Evolutionary conservation across 345 rosid genomes (phyloP), one percentile per base, ranked within the genome.

Genomic region (Sisymbrium irio): DNA sequence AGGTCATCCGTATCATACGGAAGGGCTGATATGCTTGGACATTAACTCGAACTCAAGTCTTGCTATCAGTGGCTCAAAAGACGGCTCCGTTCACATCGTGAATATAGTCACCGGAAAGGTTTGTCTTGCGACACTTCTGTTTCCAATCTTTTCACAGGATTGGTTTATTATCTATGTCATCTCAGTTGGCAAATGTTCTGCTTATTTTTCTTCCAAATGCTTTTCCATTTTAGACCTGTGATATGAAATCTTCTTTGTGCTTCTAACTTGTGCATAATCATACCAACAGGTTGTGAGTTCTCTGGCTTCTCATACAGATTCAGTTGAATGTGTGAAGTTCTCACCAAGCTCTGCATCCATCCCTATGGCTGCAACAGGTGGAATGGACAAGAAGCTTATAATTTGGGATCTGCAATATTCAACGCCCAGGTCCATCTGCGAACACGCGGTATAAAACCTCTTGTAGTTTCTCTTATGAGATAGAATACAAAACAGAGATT

Each of bases 1-100:
- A 91, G 98, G 96, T 77, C 92, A 94, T 87, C 89, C 91, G 18
- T 89, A 88, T 81, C 97, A 91, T 76, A 83, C 92, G 4, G 88
- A 83, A 76, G 93, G 93, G 65, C 39, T 95, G 63, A 92, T 89
- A 25, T 83, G 99, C 74, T 75, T 95, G 86, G 84, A 89, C 50
- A 65, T 95, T 74, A 89, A 88, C 71, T 81, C 89, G 8, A 96
- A 83, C 77, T 92, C 99, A 37, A 83, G 69, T 74, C 90, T 89
- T 49, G 98, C 82, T 69, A 78, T 95, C 71, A 84, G 92, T 79
- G 98, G 99, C 75, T 87, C 96, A 6, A 80, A 76, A 76, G 99
- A 95, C 73, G 74, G 85, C 68, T 92, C 91, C 19, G 82, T 88
- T 64, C 87, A 89, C 77, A 73, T 95, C 78, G 98, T 92, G 65